phyloP scores from a whole-genome alignment of 257 asterid species.

The Fraxinus excelsior region DNA sequence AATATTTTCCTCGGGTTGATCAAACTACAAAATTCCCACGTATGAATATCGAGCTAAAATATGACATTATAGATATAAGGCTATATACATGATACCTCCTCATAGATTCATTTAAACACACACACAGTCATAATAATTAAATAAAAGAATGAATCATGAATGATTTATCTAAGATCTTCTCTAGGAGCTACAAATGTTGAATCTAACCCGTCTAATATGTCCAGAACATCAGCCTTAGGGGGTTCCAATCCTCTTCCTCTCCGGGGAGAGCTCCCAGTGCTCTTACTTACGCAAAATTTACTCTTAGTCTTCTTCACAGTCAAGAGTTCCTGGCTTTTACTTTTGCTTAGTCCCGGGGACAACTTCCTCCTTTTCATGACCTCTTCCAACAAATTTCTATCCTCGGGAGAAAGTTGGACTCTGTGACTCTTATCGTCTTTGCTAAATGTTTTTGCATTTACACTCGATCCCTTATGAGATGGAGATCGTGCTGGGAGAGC shows the following conservation, averaged over 20 bases:
- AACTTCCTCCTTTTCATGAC: constrained; percentile 65
- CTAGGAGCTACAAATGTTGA: constrained; percentile 45
- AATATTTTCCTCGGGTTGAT: constrained; percentile 1
- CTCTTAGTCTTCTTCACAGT: constrained; percentile 39
- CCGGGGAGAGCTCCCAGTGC: constrained; percentile 76
- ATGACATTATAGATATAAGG: constrained; percentile 6
- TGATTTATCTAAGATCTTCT: constrained; percentile 5
- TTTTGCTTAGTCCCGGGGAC: constrained; percentile 72
- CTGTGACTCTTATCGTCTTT: constrained; percentile 20
- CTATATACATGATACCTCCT: constrained; percentile 35
- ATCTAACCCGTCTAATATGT: constrained; percentile 78
- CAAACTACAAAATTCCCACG: constrained; percentile 26
- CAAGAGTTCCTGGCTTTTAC: constrained; percentile 88
- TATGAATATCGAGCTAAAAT: constrained; percentile 23
- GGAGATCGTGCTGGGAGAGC: constrained; percentile 60
- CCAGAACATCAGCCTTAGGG: constrained; percentile 59
- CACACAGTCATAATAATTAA: constrained; percentile 27
- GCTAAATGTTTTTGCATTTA: constrained; percentile 6
- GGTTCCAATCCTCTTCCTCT: constrained; percentile 41
- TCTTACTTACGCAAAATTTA: constrained; percentile 61
- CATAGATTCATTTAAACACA: constrained; percentile 20
- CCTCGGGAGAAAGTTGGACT: constrained; percentile 63
- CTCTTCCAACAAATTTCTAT: constrained; percentile 64
- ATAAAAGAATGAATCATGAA: constrained; percentile 30
- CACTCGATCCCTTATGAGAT: constrained; percentile 43